These are phyloP conservation scores for Beverwykella pulmonaria DNA, from an alignment of 495 filamentous ascomycete species.

Conservation along the genomic window DNA sequence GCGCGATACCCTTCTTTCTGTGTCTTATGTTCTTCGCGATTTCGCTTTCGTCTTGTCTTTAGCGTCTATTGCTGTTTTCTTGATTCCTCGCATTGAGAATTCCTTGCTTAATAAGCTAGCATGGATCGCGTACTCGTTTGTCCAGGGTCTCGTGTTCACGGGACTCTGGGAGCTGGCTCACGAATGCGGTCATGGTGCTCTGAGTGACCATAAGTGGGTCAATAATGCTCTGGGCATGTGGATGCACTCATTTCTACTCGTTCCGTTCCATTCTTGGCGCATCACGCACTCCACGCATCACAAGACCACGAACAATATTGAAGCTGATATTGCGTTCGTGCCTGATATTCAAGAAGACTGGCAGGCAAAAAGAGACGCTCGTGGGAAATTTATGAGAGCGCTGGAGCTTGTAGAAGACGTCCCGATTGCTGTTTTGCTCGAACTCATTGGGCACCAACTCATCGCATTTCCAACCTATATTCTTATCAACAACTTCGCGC, in stretches of 20 bases:
- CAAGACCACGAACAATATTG: conserved; percentile 2
- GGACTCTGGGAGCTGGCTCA: conserved; percentile 2
- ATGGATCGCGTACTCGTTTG: neutral
- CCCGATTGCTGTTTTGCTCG: neutral
- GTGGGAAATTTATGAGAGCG: neutral
- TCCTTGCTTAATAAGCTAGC: neutral
- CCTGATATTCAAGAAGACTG: neutral
- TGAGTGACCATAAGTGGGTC: conserved; percentile 2
- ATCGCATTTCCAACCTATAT: conserved; percentile 1
- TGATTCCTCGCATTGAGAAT: neutral
- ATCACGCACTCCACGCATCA: neutral
- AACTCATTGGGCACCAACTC: neutral
- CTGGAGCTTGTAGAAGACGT: neutral
- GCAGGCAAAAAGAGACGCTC: neutral
- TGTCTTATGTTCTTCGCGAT: neutral
- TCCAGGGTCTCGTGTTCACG: neutral
- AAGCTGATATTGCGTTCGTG: neutral
- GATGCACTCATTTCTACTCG: conserved; percentile 1
- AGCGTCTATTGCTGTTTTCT: neutral
- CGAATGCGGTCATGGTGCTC: neutral
- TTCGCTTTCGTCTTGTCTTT: neutral
- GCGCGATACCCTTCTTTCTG: conserved; percentile 3
- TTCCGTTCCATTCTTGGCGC: neutral
- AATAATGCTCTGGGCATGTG: conserved; percentile 5
- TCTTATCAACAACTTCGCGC: conserved; percentile 6